Evolutionary conservation across 1,284 basidiomycete species (phyloP), one percentile per base, ranked within the genome.

Genomic region (Tetrapyrgos nigripes): DNA sequence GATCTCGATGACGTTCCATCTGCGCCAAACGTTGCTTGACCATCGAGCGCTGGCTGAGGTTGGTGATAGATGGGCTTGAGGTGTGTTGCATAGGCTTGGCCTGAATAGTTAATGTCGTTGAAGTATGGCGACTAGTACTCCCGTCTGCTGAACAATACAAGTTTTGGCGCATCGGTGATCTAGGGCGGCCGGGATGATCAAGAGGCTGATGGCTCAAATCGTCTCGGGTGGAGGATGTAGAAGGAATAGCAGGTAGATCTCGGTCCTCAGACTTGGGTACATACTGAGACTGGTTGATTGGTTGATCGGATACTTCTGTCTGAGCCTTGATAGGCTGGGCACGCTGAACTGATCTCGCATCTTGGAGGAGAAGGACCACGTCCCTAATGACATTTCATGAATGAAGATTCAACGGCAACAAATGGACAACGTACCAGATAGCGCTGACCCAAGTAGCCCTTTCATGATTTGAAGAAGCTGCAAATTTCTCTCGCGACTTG

Each of bases 371-470:
- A 27, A 90, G 72, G 24, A 90, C 78, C 2, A 77, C 76, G 66
- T 91, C 86, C 88, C 88, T 90, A 62, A 17, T 17, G 10, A 23
- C 50, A 49, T 49, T 46, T 35, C 53, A 24, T 52, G 13, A 21
- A 53, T 64, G 19, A 63, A 58, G 46, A 24, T 31, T 27, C 37
- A 46, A 19, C 4, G 4, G 37, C 23, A 13, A 26, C 21, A 51
- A 19, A 44, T 19, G 44, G 26, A 49, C 24, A 26, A 70, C 78
- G 63, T 69, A 89, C 89, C 89, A 92, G 53, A 91, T 84, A 3
- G 83, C 80, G 64, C 83, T 87, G 53, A 92, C 81, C 89, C 89
- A 92, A 19, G 78, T 78, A 5, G 88, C 88, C 53, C 89, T 76
- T 56, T 88, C 86, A 59, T 81, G 79, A n/a, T 84, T 80, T 33